Base-by-base conservation (phyloP, 1,284 basidiomycete species). In the Leccinum griseonigrum region DNA sequence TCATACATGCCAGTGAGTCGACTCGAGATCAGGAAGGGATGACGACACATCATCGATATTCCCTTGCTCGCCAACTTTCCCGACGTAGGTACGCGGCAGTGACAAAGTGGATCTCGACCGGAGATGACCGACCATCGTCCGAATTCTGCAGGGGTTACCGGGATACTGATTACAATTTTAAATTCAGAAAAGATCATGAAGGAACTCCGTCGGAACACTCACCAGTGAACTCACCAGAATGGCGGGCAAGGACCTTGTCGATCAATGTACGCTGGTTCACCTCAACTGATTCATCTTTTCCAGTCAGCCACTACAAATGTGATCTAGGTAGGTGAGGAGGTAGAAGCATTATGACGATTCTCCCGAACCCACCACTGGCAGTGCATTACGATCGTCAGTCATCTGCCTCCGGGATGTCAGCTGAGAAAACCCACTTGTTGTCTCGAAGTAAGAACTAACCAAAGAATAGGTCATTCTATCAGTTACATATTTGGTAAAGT, bases 211-310 rank as follows among this genome's bases (percentile, higher is more conserved):
- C 14, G 6, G 52, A n/a, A 57, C 16, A 5, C 61, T 57, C 66
- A 84, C 86, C 86, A 3, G 94, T 95, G 68, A 94, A 92, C 77
- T 98, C 95, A 58, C 94, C 95, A 22, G 92, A 93, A 75, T 98
- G 98, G 51, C 96, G 83, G 18, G 96, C 94, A 26, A 98, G 85
- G 46, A 97, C 94, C 77, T 94, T 95, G 79, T 95, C 94, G 64
- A 96, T 95, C 56, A 97, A 80, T 10, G 94, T 94, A 32, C 95
- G 85, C 77, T 98, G 96, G 74, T 98, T 98, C 60, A 98, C 95
- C 70, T 95, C 92, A 3, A 97, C 92, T 3, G 89, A 86, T 74
- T 95, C 92, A 67, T 93, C 91, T 66, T 86, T 81, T 7, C 90
- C 91, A 58, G 74, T 81, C 40, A 79, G 84, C 90, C 89, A 92